Evolutionary conservation across 768 basidiomycete species (phyloP).

Genomic region (Mycena amicta): DNA sequence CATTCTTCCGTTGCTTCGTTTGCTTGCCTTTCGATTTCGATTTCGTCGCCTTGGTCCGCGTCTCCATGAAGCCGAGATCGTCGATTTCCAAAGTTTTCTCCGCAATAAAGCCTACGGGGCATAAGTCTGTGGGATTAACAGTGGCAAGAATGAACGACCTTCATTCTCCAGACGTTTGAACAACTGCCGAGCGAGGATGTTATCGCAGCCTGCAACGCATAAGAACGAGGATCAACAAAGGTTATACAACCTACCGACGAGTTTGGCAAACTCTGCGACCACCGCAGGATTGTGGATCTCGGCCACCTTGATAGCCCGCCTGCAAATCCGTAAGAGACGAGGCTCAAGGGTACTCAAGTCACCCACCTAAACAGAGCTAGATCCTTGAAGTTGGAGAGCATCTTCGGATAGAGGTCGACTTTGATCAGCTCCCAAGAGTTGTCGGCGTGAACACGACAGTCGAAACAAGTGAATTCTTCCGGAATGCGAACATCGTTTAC

Average conservation of each 20-base stretch:
- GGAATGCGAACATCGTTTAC: constrained; percentile 61
- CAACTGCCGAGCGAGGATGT: constrained; percentile 58
- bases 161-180: constrained; percentile 72
- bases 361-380: constrained; percentile 70
- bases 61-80: constrained; percentile 51
- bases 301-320: constrained; percentile 71
- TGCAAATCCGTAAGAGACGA: constrained; percentile 33
- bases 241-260: constrained; percentile 50
- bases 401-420: constrained; percentile 54
- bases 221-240: constrained; percentile 6
- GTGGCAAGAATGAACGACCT: constrained; percentile 44
- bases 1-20: constrained; percentile 48
- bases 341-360: too few relatives aligned
- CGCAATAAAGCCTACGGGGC: constrained; percentile 57
- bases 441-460: constrained; percentile 71
- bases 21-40: constrained; percentile 42
- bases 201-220: constrained; percentile 48
- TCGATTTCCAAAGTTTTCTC: constrained; percentile 51
- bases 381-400: constrained; percentile 67
- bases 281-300: constrained; percentile 50
- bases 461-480: constrained; percentile 66
- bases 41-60: constrained; percentile 39
- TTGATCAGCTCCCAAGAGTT: constrained; percentile 72
- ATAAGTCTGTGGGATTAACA: not conserved
- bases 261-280: constrained; percentile 56